Evolutionary conservation across 2,329 filamentous ascomycete genomes (phyloP).

Genomic region (Verticillium dahliae): DNA sequence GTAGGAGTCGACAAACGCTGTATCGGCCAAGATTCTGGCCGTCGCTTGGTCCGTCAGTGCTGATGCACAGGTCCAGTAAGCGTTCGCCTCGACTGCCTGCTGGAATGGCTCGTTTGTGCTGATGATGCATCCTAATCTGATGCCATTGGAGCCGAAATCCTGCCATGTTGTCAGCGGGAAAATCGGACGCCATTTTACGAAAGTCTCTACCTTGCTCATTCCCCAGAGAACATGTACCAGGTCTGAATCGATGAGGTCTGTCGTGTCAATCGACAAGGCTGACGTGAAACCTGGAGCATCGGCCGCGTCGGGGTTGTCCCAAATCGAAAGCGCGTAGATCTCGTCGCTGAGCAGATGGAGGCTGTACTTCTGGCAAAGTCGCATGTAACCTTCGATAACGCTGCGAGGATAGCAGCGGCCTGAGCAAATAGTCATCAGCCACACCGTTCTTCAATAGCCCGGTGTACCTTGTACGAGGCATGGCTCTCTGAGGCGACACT

Average conservation of each 20-base stretch:
- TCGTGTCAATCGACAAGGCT: conserved; percentile 32
- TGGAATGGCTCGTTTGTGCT: conserved; percentile 33
- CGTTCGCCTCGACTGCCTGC: conserved; percentile 25
- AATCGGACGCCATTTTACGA: background rate
- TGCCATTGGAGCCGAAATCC: conserved; percentile 51
- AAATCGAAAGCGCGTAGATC: conserved; percentile 46
- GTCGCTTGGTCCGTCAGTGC: conserved; percentile 33
- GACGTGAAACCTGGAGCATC: conserved; percentile 34
- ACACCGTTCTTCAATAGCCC: too few species aligned
- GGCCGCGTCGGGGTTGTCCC: conserved; percentile 27
- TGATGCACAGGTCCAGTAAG: conserved; percentile 37
- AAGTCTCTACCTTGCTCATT: conserved; percentile 24
- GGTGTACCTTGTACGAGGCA: too few species aligned
- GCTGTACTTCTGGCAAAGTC: conserved; percentile 37
- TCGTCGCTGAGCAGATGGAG: conserved; percentile 47
- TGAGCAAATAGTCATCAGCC: too few species aligned
- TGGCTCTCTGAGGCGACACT: background rate
- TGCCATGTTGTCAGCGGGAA: background rate
- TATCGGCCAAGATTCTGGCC: conserved; percentile 27
- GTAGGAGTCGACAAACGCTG: conserved; percentile 33
- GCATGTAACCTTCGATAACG: conserved; percentile 33
- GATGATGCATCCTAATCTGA: conserved; percentile 44
- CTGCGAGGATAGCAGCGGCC: conserved; percentile 38
- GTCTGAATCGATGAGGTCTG: conserved; percentile 36
- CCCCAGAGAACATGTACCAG: conserved; percentile 45